Base-by-base conservation (phyloP, 129 eudicot species). In the Flaveria ramosissima region DNA sequence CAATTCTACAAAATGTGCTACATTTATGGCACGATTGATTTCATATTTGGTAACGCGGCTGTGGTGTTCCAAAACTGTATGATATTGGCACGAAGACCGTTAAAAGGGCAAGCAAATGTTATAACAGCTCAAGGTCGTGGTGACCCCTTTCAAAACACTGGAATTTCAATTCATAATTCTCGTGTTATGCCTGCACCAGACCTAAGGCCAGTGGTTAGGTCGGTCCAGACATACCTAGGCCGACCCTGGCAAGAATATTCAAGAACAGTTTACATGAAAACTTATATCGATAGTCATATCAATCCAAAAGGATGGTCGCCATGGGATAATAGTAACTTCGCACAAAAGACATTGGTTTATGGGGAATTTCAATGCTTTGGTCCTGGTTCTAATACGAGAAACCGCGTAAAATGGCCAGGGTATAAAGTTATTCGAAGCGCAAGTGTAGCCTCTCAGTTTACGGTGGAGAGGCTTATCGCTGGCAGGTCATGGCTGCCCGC, bases 231-330 rank as follows among this genome's bases (percentile, higher is more conserved):
- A 0, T 90, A 70, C 53, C 32, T 90, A 56, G 96, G 93, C 0
- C 85, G 92, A 7, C 96, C 96, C 0, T 90, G 93, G 96, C 82
- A 83, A 67, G 75, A 81, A 57, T 90, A 88, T 70, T 86, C 98
- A 0, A 73, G 94, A 67, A 88, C 94, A 0, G 88, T 92, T 52
- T 72, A 80, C 55, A 36, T 92, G 61, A 69, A 79, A 52, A 51
- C 86, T 13, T 88, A 66, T 46, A 30, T 92, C 0, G 98, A 87
- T 65, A 47, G 74, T 6, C 77, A 86, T 64, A 82, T 92, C 9
- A 68, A 78, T 52, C 87, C 90, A 5, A 46, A 50, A 3, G 93
- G 94, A 10, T 92, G 98, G 98, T 60, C 84, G 2, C 73, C 82
- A 7, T 89, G 96, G 98, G 73, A 72, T 39, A 81, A 83, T 9